phyloP scores from a whole-genome alignment of 1,139 yeast species.

The Arxiozyma telluris region DNA sequence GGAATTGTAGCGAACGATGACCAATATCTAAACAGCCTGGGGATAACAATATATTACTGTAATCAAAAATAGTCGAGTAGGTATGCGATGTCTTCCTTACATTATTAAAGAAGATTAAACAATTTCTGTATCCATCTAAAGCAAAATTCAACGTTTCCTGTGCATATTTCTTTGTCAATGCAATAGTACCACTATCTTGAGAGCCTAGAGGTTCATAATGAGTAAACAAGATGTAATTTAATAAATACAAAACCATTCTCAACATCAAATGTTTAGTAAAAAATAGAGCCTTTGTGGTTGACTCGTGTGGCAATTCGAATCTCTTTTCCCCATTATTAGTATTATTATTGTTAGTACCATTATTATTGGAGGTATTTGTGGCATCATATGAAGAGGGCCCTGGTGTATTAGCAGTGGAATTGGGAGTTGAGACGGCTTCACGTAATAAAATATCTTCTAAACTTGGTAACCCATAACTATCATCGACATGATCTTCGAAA shows the following conservation, averaged over 20 bases:
- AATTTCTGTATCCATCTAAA: slow-evolving; percentile 35
- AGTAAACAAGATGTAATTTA: slow-evolving; percentile 41
- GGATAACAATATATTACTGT: slow-evolving; percentile 37
- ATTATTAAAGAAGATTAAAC: slow-evolving; percentile 32
- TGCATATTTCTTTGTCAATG: slow-evolving; percentile 32
- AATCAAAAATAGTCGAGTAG: slow-evolving; percentile 33
- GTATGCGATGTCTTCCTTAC: slow-evolving; percentile 15
- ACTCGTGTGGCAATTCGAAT: slow-evolving; percentile 28
- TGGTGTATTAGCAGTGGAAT: slow-evolving; percentile 6
- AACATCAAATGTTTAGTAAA: slow-evolving; percentile 35
- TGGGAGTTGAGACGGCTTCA: slow-evolving; percentile 13
- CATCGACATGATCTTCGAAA: slow-evolving; percentile 23
- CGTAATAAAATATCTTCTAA: slow-evolving; percentile 28
- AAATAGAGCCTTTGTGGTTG: slow-evolving; percentile 33
- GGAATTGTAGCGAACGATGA: slow-evolving; percentile 43
- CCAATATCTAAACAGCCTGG: slow-evolving; percentile 43
- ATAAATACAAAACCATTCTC: slow-evolving; percentile 38
- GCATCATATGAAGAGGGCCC: slow-evolving; percentile 10
- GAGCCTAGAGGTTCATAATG: slow-evolving; percentile 38
- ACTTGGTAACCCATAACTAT: slow-evolving; percentile 32
- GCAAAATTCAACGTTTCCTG: slow-evolving; percentile 35
- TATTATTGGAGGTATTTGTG: slow-evolving; percentile 2
- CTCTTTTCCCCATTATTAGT: slow-evolving; percentile 20
- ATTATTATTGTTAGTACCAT: slow-evolving; percentile 7
- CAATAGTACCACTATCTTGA: slow-evolving; percentile 29